phyloP scores from a whole-genome alignment of 2,329 filamentous ascomycete species.

The Hymenoscyphus fraxineus region DNA sequence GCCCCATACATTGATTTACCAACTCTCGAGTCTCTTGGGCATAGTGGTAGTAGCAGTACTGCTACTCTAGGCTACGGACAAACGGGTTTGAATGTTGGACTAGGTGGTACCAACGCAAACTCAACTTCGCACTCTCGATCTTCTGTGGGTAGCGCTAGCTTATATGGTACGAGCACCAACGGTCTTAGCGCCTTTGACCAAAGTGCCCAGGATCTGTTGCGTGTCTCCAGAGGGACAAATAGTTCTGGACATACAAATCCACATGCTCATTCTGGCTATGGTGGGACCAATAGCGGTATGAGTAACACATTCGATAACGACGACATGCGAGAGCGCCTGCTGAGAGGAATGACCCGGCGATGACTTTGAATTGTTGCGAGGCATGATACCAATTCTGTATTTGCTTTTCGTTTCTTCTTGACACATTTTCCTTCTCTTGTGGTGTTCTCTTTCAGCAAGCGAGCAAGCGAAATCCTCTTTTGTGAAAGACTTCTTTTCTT shows the following conservation, averaged over 20 bases:
- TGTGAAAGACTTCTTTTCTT: not conserved
- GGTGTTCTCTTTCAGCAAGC: not conserved
- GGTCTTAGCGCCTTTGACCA: conserved; percentile 23
- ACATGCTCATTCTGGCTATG: conserved; percentile 19
- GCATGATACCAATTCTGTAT: conserved; percentile 1
- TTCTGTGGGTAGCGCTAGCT: conserved; percentile 20
- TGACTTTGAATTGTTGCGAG: not conserved
- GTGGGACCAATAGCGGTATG: conserved; percentile 2
- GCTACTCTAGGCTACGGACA: conserved; percentile 19
- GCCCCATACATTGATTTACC: conserved; percentile 33
- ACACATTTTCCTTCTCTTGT: not conserved
- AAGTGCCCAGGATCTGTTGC: conserved; percentile 19
- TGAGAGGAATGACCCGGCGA: conserved; percentile 26
- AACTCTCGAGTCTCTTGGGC: conserved; percentile 31
- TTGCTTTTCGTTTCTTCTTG: not conserved
- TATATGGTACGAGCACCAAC: conserved; percentile 24
- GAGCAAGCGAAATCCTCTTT: not conserved
- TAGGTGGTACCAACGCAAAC: conserved; percentile 9
- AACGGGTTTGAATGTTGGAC: conserved; percentile 11
- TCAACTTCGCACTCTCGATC: conserved; percentile 21
- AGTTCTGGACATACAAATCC: conserved; percentile 5
- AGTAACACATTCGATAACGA: conserved; percentile 21
- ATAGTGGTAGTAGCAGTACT: conserved; percentile 18
- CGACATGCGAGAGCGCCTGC: conserved; percentile 27
- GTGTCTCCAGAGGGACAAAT: conserved; percentile 12